Conservation (phyloP, 306 rosid genomes). For the Heteromeles arbutifolia region DNA sequence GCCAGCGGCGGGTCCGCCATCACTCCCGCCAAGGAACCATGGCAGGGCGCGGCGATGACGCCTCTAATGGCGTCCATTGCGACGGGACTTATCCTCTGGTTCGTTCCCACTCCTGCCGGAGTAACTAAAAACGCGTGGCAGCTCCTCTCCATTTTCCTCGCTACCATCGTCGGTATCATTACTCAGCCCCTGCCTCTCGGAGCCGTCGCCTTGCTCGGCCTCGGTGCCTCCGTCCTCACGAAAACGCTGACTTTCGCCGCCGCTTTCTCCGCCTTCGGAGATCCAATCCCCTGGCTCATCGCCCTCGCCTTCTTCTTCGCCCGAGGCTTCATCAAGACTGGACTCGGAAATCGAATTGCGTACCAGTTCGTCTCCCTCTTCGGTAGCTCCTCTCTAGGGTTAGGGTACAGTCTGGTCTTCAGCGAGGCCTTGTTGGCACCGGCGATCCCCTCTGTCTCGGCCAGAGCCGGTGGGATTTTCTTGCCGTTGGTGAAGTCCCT, state of each 20-base stretch:
- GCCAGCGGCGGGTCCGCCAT: no score
- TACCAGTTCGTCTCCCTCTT: slow-evolving; percentile 80
- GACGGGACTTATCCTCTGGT: no score
- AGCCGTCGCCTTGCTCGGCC: slow-evolving; percentile 81
- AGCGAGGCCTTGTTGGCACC: slow-evolving; percentile 93
- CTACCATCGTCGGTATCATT: slow-evolving; percentile 88
- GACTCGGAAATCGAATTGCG: slow-evolving; percentile 89
- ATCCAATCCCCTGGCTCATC: slow-evolving; percentile 96
- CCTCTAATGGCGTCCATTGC: no score
- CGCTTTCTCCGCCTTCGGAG: slow-evolving; percentile 91
- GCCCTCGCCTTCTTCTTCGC: slow-evolving; percentile 96
- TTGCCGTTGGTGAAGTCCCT: slow-evolving; percentile 81
- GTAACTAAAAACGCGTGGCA: slow-evolving; percentile 82
- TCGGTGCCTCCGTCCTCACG: slow-evolving; percentile 82
- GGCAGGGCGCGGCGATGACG: no score
- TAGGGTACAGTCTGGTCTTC: slow-evolving; percentile 91
- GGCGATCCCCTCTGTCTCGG: slow-evolving; percentile 93
- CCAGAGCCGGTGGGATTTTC: slow-evolving; percentile 92
- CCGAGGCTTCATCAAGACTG: slow-evolving; percentile 89
- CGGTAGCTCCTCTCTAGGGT: slow-evolving; percentile 88
- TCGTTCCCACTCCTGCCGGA: no score
- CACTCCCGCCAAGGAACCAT: no score
- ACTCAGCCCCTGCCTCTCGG: slow-evolving; percentile 92
- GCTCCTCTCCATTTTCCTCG: slow-evolving; percentile 75
- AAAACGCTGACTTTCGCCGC: slow-evolving; percentile 81